Evolutionary conservation across 768 basidiomycete species (phyloP).

Genomic region (Exidia glandulosa): DNA sequence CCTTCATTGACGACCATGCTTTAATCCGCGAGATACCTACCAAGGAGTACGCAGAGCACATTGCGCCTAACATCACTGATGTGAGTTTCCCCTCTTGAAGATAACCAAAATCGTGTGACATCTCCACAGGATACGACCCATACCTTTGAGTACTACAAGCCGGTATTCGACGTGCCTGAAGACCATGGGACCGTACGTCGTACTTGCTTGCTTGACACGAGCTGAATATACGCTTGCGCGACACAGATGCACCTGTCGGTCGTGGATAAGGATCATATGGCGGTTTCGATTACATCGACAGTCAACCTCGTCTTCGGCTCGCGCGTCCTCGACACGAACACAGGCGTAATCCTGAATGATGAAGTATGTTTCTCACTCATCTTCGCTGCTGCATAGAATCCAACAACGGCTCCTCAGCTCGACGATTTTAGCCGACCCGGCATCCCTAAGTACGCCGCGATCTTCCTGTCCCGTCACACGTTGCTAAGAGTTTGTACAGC

Average conservation of each 20-base stretch:
- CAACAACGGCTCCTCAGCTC: constrained; percentile 36
- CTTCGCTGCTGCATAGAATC: neutral
- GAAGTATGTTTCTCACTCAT: constrained; percentile 52
- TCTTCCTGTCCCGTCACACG: neutral
- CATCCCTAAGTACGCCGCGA: constrained; percentile 38
- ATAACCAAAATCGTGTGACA: neutral
- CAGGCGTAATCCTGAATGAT: constrained; percentile 84
- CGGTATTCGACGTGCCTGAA: constrained; percentile 59
- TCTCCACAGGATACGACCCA: constrained; percentile 64
- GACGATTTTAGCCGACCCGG: constrained; percentile 90
- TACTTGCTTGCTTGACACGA: neutral
- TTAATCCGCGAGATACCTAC: constrained; percentile 56
- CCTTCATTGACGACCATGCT: constrained; percentile 43
- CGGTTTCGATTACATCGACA: constrained; percentile 76
- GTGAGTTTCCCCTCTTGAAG: constrained; percentile 37
- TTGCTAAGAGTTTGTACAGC: neutral
- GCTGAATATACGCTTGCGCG: neutral
- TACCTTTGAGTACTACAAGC: constrained; percentile 69
- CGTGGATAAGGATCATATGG: constrained; percentile 78
- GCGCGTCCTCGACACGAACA: constrained; percentile 72
- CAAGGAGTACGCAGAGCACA: constrained; percentile 51
- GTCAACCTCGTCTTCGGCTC: constrained; percentile 89
- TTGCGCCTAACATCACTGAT: constrained; percentile 69
- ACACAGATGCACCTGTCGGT: constrained; percentile 72
- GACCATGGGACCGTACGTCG: constrained; percentile 80